A percentile compares a stretch with the other conserved stretches of the same genome.
phyloP scores from a whole-genome alignment of 352 stramenopile species.

The Globisporangium nagaii region DNA sequence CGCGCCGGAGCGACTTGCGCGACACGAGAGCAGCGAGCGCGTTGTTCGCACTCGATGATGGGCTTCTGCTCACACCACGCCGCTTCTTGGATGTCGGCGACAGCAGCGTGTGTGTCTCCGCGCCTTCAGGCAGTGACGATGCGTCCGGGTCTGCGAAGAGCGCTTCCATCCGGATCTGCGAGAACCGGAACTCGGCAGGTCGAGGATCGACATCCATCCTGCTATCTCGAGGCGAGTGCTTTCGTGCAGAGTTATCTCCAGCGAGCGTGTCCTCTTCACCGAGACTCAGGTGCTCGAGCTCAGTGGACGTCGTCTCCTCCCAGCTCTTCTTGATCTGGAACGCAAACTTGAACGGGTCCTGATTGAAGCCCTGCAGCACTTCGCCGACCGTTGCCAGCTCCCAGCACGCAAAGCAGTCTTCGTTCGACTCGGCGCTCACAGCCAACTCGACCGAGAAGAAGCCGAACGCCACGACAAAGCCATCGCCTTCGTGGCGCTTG shows the following conservation, averaged over 20 bases:
- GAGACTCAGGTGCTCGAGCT: not conserved
- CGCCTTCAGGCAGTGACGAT: constrained; percentile 5
- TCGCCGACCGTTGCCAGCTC: constrained; percentile 22
- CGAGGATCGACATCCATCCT: constrained; percentile 32
- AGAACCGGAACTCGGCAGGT: constrained; percentile 60
- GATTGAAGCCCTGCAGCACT: constrained; percentile 24
- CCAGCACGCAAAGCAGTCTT: constrained; percentile 33
- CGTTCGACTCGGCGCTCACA: constrained; percentile 26
- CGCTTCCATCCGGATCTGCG: constrained; percentile 72
- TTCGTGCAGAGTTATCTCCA: not conserved
- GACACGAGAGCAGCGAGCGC: constrained; percentile 13
- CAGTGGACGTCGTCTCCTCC: not conserved
- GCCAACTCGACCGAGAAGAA: constrained; percentile 31
- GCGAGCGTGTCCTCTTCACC: constrained; percentile 1
- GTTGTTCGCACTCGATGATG: constrained; percentile 6
- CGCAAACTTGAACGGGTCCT: constrained; percentile 62
- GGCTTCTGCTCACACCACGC: not conserved
- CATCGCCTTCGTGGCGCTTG: constrained; percentile 42
- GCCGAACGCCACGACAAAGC: constrained; percentile 52
- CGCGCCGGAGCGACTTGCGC: constrained; percentile 5
- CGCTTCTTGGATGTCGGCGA: constrained; percentile 16
- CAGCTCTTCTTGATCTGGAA: constrained; percentile 39
- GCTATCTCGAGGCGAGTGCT: not conserved
- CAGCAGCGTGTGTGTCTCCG: constrained; percentile 10
- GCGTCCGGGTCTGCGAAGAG: constrained; percentile 38